phyloP scores from a whole-genome alignment of 192 early-diverging fungal genomes.

The Mortierella alpina region DNA sequence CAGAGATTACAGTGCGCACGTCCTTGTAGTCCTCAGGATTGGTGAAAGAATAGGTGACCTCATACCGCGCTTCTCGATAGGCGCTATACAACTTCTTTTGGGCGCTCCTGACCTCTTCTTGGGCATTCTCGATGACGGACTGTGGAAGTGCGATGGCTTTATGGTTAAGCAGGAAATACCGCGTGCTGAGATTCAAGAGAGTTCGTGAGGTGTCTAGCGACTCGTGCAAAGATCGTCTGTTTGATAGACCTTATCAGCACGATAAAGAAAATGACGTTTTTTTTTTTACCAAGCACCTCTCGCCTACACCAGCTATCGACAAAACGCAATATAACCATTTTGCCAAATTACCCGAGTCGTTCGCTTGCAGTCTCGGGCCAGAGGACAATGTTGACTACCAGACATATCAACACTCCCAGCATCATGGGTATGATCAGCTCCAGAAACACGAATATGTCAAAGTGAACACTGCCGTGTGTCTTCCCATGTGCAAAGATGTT shows the following conservation, averaged over 20 bases:
- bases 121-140: constrained; percentile 43
- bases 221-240: constrained; percentile 47
- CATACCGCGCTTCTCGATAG: constrained; percentile 46
- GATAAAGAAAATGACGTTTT: no score
- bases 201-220: constrained; percentile 41
- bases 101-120: constrained; percentile 32
- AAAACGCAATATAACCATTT: no score
- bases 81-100: constrained; percentile 49
- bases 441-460: constrained; percentile 21
- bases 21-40: constrained; percentile 51
- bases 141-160: constrained; percentile 49
- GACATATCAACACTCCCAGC: constrained; percentile 54
- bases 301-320: neutral
- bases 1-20: constrained; percentile 29
- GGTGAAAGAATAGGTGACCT: constrained; percentile 44
- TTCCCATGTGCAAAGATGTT: constrained; percentile 55
- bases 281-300: no score
- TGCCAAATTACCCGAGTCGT: constrained; percentile 51
- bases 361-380: constrained; percentile 67
- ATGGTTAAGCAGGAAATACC: constrained; percentile 46
- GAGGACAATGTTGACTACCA: constrained; percentile 51
- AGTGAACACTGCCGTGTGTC: constrained; percentile 8
- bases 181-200: constrained; percentile 39
- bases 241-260: no score
- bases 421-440: constrained; percentile 53